Base-by-base conservation (phyloP, 768 basidiomycete genomes). In the Tulasnella sp. region DNA sequence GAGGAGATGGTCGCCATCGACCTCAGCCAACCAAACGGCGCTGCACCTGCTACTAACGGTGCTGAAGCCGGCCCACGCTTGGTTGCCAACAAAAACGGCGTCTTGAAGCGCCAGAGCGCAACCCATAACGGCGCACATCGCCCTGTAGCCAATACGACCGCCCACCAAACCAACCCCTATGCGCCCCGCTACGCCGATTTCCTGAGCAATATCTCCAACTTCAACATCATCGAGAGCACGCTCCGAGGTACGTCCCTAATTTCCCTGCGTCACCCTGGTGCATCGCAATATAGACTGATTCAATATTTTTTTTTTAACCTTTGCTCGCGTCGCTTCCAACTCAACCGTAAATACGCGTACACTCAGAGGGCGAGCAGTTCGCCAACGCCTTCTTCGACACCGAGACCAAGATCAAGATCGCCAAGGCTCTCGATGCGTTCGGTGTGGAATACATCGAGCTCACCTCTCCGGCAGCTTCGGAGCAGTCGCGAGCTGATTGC, bases 371-470 rank as follows among this genome's bases (percentile, higher is more conserved):
- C 80, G 97, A 98, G 86, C 97, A 99, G 86, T 99, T 99, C 84
- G 98, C 98, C 82, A 99, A 99, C 85, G 97, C 98, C 78, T 99
- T 99, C 90, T 99, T 99, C 86, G 97, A 98, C 85, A 96, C 96
- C 85, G 96, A 97, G 89, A 99, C 97, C 88, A 99, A 99, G 91
- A 98, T 98, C 85, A 96, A 97, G 85, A 99, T 99, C 83, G 98
- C 98, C 83, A 96, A 93, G 89, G 96, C 96, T 20, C 92, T 99
- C 80, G 97, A 98, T 89, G 97, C 96, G 75, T 99, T 99, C 85
- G 98, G 98, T 84, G 98, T 99, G 80, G 98, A 99, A 86, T 99
- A 99, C 90, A 96, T 99, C 85, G 98, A 99, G 85, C 93, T 99
- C 85, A 99, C 98, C 48, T 98, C 97, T 22, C 97, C 98, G 74